These are phyloP conservation scores for Eremothecium gossypii DNA, from an alignment of 1,139 yeast species.

Conservation along the genomic window DNA sequence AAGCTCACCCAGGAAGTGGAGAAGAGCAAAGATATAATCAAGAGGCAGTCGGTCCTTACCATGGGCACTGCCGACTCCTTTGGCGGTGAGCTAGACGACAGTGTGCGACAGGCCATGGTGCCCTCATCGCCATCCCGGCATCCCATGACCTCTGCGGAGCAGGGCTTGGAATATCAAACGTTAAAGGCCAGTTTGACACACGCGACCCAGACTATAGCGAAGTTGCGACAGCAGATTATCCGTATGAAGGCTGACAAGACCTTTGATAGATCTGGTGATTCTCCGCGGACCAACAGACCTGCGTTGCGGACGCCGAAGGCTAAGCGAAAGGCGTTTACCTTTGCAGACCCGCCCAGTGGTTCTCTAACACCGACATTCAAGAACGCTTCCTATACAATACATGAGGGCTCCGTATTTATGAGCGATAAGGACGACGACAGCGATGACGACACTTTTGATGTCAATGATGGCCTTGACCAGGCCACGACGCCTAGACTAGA, in stretches of 20 bases:
- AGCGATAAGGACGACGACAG: not conserved
- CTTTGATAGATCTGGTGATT: conserved; percentile 1
- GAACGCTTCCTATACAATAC: not conserved
- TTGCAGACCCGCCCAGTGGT: not conserved
- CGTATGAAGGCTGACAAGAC: conserved; percentile 33
- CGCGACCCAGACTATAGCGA: conserved; percentile 53
- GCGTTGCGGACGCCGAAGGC: not conserved
- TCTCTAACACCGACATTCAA: not conserved
- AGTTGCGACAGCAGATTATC: conserved; percentile 42
- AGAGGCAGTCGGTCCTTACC: not conserved
- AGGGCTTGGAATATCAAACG: conserved; percentile 56
- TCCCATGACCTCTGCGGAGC: not conserved
- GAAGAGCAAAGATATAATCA: not conserved
- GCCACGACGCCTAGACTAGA: not conserved
- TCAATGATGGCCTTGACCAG: not conserved
- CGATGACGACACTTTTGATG: not conserved
- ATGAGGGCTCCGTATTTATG: not conserved
- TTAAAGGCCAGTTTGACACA: conserved; percentile 55
- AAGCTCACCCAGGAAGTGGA: conserved; percentile 4
- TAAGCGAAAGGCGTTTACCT: not conserved
- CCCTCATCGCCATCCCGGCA: not conserved
- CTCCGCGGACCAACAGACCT: conserved; percentile 1
- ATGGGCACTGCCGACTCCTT: not conserved
- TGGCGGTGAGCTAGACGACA: not conserved
- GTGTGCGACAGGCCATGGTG: not conserved